phyloP scores from a whole-genome alignment of 805 yeast genomes.

The Teunomyces pallodes region DNA sequence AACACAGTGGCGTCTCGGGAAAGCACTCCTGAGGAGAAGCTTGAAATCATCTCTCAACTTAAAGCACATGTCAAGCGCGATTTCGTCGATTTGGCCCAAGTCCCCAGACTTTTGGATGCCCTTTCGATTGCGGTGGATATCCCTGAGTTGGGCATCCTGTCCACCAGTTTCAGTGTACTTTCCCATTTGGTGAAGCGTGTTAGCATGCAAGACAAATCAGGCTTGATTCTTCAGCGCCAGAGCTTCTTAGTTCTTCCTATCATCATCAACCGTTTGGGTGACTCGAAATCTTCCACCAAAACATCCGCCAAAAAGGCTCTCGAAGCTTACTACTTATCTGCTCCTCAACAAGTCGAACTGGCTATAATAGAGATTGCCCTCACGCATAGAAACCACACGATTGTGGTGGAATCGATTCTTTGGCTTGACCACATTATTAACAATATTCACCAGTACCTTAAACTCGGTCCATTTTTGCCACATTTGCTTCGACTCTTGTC shows the following conservation, averaged over 20 bases:
- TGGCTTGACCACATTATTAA: conserved; percentile 44
- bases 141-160: conserved; percentile 35
- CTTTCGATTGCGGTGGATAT: conserved; percentile 45
- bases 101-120: conserved; percentile 50
- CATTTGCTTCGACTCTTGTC: conserved; percentile 18
- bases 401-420: conserved; percentile 43
- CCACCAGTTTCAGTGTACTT: conserved; percentile 46
- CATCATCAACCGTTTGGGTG: conserved; percentile 46
- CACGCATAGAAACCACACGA: conserved; percentile 31
- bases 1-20: conserved; percentile 15
- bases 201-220: conserved; percentile 51
- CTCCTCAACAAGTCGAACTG: conserved; percentile 47
- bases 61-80: conserved; percentile 57
- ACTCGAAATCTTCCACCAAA: conserved; percentile 33
- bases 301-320: conserved; percentile 50
- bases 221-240: conserved; percentile 37
- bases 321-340: conserved; percentile 54
- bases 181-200: conserved; percentile 59
- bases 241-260: conserved; percentile 50
- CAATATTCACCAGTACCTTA: conserved; percentile 31
- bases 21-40: conserved; percentile 12
- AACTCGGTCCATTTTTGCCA: conserved; percentile 26
- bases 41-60: conserved; percentile 28
- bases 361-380: conserved; percentile 45
- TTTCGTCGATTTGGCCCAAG: conserved; percentile 48